Evolutionary conservation across 495 filamentous ascomycete genomes (phyloP), one percentile per base, ranked within the genome.

Genomic region (Penicillium chermesinum): DNA sequence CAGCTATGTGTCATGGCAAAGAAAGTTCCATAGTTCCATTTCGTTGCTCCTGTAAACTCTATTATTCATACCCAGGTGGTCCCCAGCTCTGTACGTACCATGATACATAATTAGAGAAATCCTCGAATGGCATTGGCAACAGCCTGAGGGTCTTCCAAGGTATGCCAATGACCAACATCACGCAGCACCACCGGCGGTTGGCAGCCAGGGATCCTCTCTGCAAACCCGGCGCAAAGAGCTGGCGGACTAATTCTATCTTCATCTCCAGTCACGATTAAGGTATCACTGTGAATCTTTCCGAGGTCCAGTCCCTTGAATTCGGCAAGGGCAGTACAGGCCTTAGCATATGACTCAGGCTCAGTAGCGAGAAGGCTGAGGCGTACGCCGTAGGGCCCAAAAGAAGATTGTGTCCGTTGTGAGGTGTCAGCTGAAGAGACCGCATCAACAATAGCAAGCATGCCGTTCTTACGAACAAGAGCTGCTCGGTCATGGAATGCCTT

Each of bases 261-360:
- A 14, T 65, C 59, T 1, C 74, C 73, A 6, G 71, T 70, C 10
- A 75, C 46, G 41, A 77, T 53, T 16, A 64, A 52, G 6, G 56
- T 57, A 21, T 60, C 55, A 9, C 57, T 52, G 1, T 42, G 41
- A 8, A 71, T 25, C 19, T 55, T 42, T 15, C 48, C 33, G 13
- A 71, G 38, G 32, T 60, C 55, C 21, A 71, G 37, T 19, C 17
- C 45, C 25, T 60, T 46, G 12, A 69, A 63, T 6, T 65, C 52
- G 20, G 75, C 74, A 27, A 78, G 62, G 10, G 77, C 76, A 10
- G 66, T 59, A 44, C 76, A 80, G 0, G 65, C 74, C 50, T 80
- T 81, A 0, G 76, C 76, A 53, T 79, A 81, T 8, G 67, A 47
- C 74, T 67, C 45, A 74, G 72, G 0, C 64, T 52, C 0, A 74